These are phyloP conservation scores for Podochytrium sp. DNA, from an alignment of 192 early-diverging fungal species.

Conservation along the genomic window DNA sequence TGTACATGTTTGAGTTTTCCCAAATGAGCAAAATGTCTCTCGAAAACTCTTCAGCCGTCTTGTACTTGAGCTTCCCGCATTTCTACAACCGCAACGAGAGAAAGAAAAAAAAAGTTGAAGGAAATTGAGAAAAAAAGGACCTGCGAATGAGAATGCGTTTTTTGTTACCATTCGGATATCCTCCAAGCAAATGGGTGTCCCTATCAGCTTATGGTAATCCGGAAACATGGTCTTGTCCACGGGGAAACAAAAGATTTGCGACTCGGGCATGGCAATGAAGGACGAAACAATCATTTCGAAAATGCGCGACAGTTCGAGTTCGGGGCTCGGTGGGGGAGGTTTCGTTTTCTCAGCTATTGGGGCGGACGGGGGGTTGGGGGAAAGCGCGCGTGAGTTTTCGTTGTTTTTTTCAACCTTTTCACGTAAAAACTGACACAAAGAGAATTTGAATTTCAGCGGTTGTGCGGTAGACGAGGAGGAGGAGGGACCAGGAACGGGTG, in stretches of 20 bases:
- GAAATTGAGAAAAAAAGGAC: background rate
- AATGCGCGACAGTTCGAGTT: slow-evolving; percentile 51
- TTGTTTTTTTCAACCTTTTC: too few relatives aligned
- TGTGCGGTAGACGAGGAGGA: background rate
- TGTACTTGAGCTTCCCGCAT: slow-evolving; percentile 43
- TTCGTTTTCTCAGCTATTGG: slow-evolving; percentile 33
- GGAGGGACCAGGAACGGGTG: background rate
- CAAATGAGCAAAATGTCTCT: slow-evolving; percentile 57
- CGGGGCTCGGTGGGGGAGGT: slow-evolving; percentile 37
- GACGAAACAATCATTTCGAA: slow-evolving; percentile 45
- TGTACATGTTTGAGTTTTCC: slow-evolving; percentile 57
- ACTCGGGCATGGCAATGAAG: slow-evolving; percentile 51
- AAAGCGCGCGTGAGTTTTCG: too few relatives aligned
- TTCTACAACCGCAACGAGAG: slow-evolving; percentile 16
- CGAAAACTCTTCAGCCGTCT: slow-evolving; percentile 50
- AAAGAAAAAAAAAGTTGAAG: slow-evolving; percentile 16
- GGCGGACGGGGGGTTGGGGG: background rate
- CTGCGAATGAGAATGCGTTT: too few relatives aligned
- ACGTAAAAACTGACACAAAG: background rate
- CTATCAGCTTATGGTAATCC: slow-evolving; percentile 57
- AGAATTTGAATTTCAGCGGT: slow-evolving; percentile 27
- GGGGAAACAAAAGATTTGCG: slow-evolving; percentile 51
- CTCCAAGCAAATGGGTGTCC: slow-evolving; percentile 56
- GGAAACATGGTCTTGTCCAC: slow-evolving; percentile 50
- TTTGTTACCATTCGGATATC: slow-evolving; percentile 61